phyloP scores from a whole-genome alignment of 2,329 filamentous ascomycete genomes.

The Leptographium flavum region DNA sequence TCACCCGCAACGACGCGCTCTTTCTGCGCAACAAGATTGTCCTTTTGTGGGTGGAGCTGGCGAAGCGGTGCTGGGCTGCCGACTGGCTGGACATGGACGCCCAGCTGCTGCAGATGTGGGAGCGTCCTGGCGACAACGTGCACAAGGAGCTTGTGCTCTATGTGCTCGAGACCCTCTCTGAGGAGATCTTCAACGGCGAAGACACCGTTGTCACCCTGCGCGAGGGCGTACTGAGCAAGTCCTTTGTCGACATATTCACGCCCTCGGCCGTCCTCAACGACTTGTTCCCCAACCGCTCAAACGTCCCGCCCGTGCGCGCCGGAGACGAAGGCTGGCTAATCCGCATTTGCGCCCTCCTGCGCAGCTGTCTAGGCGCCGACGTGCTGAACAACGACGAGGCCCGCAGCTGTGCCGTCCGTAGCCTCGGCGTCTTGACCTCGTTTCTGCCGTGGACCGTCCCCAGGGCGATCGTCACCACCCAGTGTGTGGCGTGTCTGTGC shows the following conservation, averaged over 20 bases:
- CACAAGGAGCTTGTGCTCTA: conserved; percentile 79
- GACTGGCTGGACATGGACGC: conserved; percentile 94
- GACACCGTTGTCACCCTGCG: conserved; percentile 74
- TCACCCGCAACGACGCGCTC: conserved; percentile 57
- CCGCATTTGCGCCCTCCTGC: conserved; percentile 60
- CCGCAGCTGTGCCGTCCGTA: conserved; percentile 58
- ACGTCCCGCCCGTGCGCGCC: conserved; percentile 54
- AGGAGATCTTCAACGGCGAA: conserved; percentile 86
- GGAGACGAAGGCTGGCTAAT: conserved; percentile 79
- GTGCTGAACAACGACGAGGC: conserved; percentile 51
- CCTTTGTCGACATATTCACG: conserved; percentile 88
- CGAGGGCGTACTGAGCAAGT: conserved; percentile 71
- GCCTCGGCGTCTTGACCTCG: conserved; percentile 62
- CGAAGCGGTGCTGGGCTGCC: conserved; percentile 82
- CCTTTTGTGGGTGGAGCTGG: conserved; percentile 87
- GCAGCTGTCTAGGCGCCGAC: conserved; percentile 54
- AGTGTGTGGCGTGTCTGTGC: conserved; percentile 56
- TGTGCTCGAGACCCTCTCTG: conserved; percentile 80
- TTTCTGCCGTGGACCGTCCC: conserved; percentile 80
- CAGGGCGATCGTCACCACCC: conserved; percentile 59
- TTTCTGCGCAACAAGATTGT: conserved; percentile 90
- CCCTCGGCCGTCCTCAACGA: conserved; percentile 61
- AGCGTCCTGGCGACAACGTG: conserved; percentile 43
- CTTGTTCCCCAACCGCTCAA: conserved; percentile 58
- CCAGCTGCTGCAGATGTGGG: conserved; percentile 71